These are phyloP conservation scores for Solanum piurae DNA, from an alignment of 257 asterid species.

Conservation along the genomic window DNA sequence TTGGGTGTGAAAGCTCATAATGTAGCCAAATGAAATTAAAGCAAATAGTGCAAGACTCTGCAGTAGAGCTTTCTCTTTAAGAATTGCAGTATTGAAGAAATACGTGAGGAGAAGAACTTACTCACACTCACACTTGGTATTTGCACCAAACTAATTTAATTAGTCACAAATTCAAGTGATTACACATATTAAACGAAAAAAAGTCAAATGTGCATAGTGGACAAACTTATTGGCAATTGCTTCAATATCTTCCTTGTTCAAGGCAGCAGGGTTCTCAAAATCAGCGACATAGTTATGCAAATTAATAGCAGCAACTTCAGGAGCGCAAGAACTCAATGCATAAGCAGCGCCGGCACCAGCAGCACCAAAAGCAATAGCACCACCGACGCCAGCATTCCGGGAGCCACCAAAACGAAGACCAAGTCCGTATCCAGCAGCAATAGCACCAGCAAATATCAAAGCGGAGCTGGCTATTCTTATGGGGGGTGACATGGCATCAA, in stretches of 20 bases:
- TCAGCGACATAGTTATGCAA: slow-evolving; percentile 81
- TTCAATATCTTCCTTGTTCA: slow-evolving; percentile 80
- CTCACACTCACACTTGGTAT: not conserved
- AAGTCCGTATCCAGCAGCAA: slow-evolving; percentile 79
- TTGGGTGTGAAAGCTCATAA: not conserved
- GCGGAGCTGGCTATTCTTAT: slow-evolving; percentile 69
- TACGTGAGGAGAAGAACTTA: not conserved
- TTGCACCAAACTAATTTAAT: not conserved
- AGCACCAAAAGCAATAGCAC: slow-evolving; percentile 74
- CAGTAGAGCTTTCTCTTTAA: not conserved
- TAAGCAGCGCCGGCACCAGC: slow-evolving; percentile 88
- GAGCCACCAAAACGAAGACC: slow-evolving; percentile 76
- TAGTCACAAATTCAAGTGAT: not conserved
- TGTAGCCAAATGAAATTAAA: not conserved
- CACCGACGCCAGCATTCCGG: slow-evolving; percentile 59
- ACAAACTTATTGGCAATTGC: slow-evolving; percentile 62
- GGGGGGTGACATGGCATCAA: slow-evolving; percentile 67
- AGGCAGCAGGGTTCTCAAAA: slow-evolving; percentile 54
- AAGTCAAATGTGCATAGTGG: not conserved
- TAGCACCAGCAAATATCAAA: slow-evolving; percentile 56
- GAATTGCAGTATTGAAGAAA: not conserved
- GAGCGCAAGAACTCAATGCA: slow-evolving; percentile 74
- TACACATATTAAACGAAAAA: not conserved
- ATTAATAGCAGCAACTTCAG: slow-evolving; percentile 76
- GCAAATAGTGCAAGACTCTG: not conserved